Base-by-base conservation (phyloP, 176 grass and related monocot species). In the Zoysia pacifica region DNA sequence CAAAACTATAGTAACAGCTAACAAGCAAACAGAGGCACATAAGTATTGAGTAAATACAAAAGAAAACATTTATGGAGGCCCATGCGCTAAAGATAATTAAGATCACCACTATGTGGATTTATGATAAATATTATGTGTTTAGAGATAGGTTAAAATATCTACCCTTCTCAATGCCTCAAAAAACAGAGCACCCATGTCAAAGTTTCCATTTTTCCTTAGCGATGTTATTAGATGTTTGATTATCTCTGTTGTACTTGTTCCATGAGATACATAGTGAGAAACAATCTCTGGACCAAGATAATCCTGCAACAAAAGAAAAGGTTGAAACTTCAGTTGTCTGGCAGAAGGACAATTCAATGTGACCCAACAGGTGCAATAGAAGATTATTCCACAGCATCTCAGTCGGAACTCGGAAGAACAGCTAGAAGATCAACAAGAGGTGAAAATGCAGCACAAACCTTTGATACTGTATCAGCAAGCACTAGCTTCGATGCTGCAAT, bases 401-500 rank as follows among this genome's bases (percentile, higher is more conserved):
- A 66, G 68, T 45, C 65, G 12, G 61, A 86, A 49, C 46, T 45
- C 65, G 12, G 61, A 86, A 49, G 52, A 76, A 67, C 46, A 65
- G 41, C 48, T 80, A 20, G n/a, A 86, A 56, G 68, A 84, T 28
- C 9, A 65, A 77, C 36, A 15, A 81, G 35, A 67, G 49, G 11
- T 36, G 70, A 69, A 87, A 84, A 72, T 83, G 7, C 67, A 69
- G 65, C 19, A 86, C 67, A 72, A 69, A 94, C 96, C 96, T 93
- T 98, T 62, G 96, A 74, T 75, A 98, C 82, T 87, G 88, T 84
- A 78, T 94, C 81, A 75, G 88, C 88, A 60, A 91, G 82, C 42
- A 98, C 88, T 81, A 98, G 86, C 81, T 98, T 94, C 81, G 90
- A 83, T 47, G 96, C 92, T 45, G 92, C 96, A 83, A 98, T 93